These are phyloP conservation scores for Ogataea naganishii DNA, from an alignment of 805 yeast species.

Conservation along the genomic window DNA sequence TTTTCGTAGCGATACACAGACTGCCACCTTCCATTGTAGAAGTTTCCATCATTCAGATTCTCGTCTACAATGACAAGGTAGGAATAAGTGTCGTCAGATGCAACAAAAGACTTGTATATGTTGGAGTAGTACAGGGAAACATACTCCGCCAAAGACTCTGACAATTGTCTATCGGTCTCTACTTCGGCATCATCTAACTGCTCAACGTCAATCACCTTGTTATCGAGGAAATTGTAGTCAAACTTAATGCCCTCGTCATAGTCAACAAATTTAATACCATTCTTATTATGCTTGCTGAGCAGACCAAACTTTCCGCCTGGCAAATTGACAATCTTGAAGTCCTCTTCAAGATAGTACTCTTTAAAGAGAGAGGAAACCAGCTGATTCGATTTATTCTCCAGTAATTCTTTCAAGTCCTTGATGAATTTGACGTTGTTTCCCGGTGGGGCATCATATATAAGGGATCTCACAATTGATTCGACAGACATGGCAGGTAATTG, in stretches of 20 bases:
- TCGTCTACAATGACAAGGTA: conserved; percentile 58
- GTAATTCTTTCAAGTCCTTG: conserved; percentile 26
- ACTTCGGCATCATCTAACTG: conserved; percentile 15
- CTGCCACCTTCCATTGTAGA: conserved; percentile 85
- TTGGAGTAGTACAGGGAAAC: conserved; percentile 63
- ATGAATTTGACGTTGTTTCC: conserved; percentile 34
- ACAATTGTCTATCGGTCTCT: conserved; percentile 9
- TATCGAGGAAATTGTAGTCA: conserved; percentile 47
- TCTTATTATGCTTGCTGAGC: conserved; percentile 39
- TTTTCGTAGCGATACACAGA: conserved; percentile 47
- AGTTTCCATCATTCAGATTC: conserved; percentile 65
- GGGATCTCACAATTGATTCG: conserved; percentile 20
- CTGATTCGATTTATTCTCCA: conserved; percentile 16
- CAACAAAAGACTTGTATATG: conserved; percentile 32
- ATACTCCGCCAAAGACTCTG: conserved; percentile 34
- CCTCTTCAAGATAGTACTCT: conserved; percentile 18
- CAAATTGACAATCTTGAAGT: conserved; percentile 23
- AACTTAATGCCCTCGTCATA: conserved; percentile 37
- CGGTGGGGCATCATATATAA: conserved; percentile 46
- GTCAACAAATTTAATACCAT: conserved; percentile 49
- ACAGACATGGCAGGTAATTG: too few relatives aligned
- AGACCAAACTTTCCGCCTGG: conserved; percentile 21
- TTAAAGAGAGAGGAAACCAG: conserved; percentile 17
- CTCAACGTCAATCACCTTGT: conserved; percentile 46
- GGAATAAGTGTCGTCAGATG: conserved; percentile 30